Evolutionary conservation across 805 yeast genomes (phyloP), one percentile per base, ranked within the genome.

Genomic region (Kluyveromyces aestuarii): DNA sequence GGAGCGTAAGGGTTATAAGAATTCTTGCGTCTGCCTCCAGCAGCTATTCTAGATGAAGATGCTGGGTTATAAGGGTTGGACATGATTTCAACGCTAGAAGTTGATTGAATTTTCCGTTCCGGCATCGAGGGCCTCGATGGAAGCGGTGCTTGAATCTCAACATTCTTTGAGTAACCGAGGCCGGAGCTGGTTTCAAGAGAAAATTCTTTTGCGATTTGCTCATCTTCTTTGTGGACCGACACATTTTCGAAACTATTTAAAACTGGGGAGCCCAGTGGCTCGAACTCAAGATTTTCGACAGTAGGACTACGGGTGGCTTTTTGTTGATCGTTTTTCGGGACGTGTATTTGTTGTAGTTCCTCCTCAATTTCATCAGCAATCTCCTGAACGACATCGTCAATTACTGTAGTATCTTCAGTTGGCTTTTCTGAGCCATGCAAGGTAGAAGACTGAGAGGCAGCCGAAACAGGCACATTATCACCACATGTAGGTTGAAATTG

Each of bases 291-390:
- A 30, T 30, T 30, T 30, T 30, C 35, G 14, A 30, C 14, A 5
- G 14, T 13, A 10, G 35, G 14, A 30, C 35, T 11, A 10, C 3
- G 11, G 7, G 4, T 30, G 14, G 3, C 8, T 10, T 30, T 2
- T 13, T 7, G 4, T 30, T 30, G 35, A 30, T 10, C 14, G 11
- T 30, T 10, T 13, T 30, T 30, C 8, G 35, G 14, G 14, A 11
- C 35, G 14, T 43, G 27, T 17, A 43, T 11, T 8, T 33, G 39
- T 19, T 43, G 38, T 16, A 43, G 17, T 36, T 43, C 45, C 16
- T 37, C 39, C 16, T 43, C 45, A 43, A 43, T 43, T 33, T 43
- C 45, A 33, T 43, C 19, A 6, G 17, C 45, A 16, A 43, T 43
- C 13, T 43, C 45, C 36, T 43, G 27, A n/a, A 43, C 45, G 17